Conservation (phyloP, 176 grass and related monocot species). For the Oryza nivara region DNA sequence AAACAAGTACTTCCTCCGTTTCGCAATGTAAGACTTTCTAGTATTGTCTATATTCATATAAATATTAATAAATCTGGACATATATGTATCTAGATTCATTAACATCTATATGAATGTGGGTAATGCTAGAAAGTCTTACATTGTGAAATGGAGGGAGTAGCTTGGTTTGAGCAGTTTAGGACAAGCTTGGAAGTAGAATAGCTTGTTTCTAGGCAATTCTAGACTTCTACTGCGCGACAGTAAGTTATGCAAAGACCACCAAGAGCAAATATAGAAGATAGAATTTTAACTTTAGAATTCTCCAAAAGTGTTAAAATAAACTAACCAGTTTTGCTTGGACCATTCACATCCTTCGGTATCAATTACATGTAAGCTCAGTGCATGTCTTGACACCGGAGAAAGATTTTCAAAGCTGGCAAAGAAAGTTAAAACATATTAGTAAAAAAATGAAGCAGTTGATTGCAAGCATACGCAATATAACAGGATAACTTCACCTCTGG, state of each 20-base stretch:
- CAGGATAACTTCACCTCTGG: conserved; percentile 67
- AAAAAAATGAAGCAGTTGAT: conserved; percentile 37
- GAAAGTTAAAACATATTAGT: conserved; percentile 23
- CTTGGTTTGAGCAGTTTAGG: background rate
- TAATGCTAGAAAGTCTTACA: too few species aligned
- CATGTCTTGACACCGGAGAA: conserved; percentile 86
- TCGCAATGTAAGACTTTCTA: too few species aligned
- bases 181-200: background rate
- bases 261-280: conserved; percentile 11
- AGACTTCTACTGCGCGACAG: background rate
- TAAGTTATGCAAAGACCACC: conserved; percentile 6
- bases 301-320: conserved; percentile 21
- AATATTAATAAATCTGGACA: too few species aligned
- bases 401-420: conserved; percentile 80
- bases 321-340: conserved; percentile 92
- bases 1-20: background rate
- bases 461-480: background rate
- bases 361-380: conserved; percentile 81
- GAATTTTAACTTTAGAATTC: conserved; percentile 5
- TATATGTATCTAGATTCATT: too few species aligned
- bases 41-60: too few species aligned
- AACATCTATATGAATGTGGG: too few species aligned
- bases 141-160: background rate
- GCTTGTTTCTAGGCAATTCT: conserved; percentile 1
- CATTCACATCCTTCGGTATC: conserved; percentile 84